phyloP scores from a whole-genome alignment of 2,329 filamentous ascomycete genomes.

The Geosmithia putterillii region DNA sequence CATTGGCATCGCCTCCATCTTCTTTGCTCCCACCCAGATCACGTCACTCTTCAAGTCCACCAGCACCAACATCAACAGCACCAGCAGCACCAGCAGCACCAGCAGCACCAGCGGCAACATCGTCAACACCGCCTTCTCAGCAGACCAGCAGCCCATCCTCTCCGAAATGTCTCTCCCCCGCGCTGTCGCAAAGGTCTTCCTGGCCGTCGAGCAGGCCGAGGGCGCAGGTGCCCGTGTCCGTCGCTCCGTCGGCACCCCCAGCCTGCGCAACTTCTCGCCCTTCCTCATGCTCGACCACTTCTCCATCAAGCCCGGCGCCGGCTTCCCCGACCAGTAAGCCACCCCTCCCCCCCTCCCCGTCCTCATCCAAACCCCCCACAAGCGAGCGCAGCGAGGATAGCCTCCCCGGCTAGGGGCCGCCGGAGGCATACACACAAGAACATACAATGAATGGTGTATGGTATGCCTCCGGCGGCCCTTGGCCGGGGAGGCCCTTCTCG shows the following conservation, averaged over 20 bases:
- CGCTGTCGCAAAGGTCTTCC: conserved; percentile 70
- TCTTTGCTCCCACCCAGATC: too few relatives aligned
- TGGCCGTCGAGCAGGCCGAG: conserved; percentile 76
- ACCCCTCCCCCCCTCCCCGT: background rate
- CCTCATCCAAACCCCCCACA: background rate
- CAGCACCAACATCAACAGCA: conserved; percentile 7
- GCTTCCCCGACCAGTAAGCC: conserved; percentile 70
- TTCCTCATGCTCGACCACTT: conserved; percentile 98
- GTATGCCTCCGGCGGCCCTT: too few relatives aligned
- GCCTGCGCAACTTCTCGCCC: conserved; percentile 75
- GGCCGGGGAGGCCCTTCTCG: too few relatives aligned
- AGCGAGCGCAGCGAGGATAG: background rate
- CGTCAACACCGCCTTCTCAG: conserved; percentile 5
- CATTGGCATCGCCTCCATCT: conserved; percentile 14
- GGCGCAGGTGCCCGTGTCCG: conserved; percentile 80
- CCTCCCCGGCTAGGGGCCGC: too few relatives aligned
- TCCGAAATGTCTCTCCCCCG: conserved; percentile 55
- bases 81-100: conserved; percentile 1
- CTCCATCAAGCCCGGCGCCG: conserved; percentile 63
- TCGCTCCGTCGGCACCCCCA: conserved; percentile 73
- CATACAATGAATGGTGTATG: too few relatives aligned
- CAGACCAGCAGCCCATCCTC: conserved; percentile 2
- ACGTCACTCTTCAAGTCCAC: too few relatives aligned
- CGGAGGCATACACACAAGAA: too few relatives aligned
- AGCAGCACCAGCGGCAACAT: conserved; percentile 2